These are phyloP conservation scores for Bromus sterilis DNA, from an alignment of 176 grass and related monocot genomes.

Conservation along the genomic window DNA sequence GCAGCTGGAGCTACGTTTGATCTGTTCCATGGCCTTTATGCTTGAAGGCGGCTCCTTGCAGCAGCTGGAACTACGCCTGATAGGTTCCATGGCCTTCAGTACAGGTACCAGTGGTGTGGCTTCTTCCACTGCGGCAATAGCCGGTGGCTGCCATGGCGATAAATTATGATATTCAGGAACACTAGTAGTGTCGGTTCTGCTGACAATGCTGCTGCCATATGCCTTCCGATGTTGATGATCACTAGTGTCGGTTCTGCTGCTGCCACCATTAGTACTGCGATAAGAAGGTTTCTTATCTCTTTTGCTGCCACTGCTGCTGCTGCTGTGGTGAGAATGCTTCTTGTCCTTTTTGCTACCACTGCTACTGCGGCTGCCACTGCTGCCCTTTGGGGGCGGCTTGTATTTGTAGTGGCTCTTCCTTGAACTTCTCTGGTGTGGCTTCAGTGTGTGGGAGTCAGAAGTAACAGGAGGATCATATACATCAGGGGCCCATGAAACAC, in stretches of 20 bases:
- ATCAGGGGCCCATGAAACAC: constrained; percentile 75
- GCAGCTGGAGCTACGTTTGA: constrained; percentile 24
- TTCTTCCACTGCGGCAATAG: background rate
- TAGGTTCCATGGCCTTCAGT: constrained; percentile 19
- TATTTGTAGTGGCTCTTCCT: constrained; percentile 68
- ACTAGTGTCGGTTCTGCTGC: background rate
- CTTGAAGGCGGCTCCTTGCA: constrained; percentile 38
- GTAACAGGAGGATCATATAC: constrained; percentile 96
- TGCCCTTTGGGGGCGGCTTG: constrained; percentile 31
- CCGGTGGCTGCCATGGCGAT: constrained; percentile 3
- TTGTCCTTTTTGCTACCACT: constrained; percentile 46
- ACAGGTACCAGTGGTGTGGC: background rate
- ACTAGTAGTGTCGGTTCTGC: background rate
- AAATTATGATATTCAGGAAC: constrained; percentile 2
- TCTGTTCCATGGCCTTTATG: background rate
- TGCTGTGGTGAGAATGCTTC: constrained; percentile 45
- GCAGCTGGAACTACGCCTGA: constrained; percentile 16
- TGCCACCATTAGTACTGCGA: background rate
- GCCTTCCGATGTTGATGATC: background rate
- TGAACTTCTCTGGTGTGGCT: constrained; percentile 23
- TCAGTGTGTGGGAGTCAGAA: constrained; percentile 73
- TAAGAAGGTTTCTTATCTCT: constrained; percentile 30
- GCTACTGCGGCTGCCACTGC: constrained; percentile 37
- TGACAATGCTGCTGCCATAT: constrained; percentile 13
- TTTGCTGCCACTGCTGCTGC: constrained; percentile 35